Percentiles rank a stretch among this genome's conserved stretches.
phyloP scores from a whole-genome alignment of 306 rosid genomes.

The Cucurbita ficifolia region DNA sequence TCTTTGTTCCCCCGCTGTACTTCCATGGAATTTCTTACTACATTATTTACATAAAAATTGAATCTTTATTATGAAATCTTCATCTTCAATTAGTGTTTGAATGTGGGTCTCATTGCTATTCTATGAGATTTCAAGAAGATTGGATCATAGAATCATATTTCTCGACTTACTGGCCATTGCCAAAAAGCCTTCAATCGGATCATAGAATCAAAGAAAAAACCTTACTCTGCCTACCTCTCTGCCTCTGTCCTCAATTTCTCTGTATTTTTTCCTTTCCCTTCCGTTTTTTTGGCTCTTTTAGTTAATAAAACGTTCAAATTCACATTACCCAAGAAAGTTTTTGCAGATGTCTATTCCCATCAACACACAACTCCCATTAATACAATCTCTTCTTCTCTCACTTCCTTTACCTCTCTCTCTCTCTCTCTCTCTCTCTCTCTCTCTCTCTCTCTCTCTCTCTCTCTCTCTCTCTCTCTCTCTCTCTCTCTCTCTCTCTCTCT shows the following conservation, averaged over 20 bases:
- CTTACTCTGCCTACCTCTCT: neutral
- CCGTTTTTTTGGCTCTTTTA: neutral
- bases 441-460: slow-evolving; percentile 6
- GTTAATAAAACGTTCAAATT: slow-evolving; percentile 42
- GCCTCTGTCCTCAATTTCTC: neutral
- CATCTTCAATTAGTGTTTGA: neutral
- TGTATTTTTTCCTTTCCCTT: neutral
- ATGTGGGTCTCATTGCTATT: neutral
- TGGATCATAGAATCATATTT: neutral
- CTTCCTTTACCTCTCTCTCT: neutral
- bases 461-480: neutral
- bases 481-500: neutral
- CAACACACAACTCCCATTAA: slow-evolving; percentile 13
- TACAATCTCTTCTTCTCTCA: slow-evolving; percentile 9
- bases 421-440: slow-evolving; percentile 9
- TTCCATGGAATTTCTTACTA: neutral
- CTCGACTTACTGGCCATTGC: neutral
- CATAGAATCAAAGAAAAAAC: slow-evolving; percentile 47
- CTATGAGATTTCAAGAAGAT: neutral
- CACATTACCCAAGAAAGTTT: slow-evolving; percentile 43
- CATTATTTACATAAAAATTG: neutral
- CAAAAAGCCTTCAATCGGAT: slow-evolving; percentile 10
- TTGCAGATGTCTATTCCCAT: slow-evolving; percentile 4
- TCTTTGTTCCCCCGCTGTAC: slow-evolving; percentile 8
- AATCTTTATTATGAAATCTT: neutral